Evolutionary conservation across 2,329 filamentous ascomycete genomes (phyloP).

Genomic region (Talaromyces sp.): DNA sequence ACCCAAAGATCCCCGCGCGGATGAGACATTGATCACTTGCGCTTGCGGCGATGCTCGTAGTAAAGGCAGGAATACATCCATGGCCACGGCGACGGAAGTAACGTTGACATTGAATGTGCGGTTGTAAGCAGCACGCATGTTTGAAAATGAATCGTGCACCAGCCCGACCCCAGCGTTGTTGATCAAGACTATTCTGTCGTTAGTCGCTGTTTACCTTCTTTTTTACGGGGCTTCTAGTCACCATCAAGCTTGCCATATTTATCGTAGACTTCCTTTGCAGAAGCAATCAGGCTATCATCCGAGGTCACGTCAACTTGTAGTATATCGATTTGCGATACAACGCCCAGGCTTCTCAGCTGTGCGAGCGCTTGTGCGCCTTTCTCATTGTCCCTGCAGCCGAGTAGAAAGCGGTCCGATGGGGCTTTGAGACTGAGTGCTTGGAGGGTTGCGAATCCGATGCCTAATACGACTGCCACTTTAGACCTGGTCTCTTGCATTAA

Average conservation of each 20-base stretch:
- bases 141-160: not conserved
- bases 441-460: not conserved
- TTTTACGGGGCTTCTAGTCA: not conserved
- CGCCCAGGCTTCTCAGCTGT: not conserved
- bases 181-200: not conserved
- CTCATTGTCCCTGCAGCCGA: not conserved
- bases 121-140: not conserved
- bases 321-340: not conserved
- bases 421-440: not conserved
- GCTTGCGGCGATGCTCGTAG: not conserved
- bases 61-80: not conserved
- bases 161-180: slow-evolving; percentile 1
- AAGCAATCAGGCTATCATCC: not conserved
- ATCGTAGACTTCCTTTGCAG: not conserved
- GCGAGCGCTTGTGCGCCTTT: not conserved
- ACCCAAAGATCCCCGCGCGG: not conserved
- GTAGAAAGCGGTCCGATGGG: not conserved
- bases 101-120: not conserved
- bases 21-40: not conserved
- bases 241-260: not conserved
- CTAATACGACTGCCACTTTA: not conserved
- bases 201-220: too few relatives aligned
- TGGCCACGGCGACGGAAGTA: not conserved
- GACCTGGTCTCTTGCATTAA: not conserved
- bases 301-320: not conserved